These are phyloP conservation scores for Lophiotrema nucula DNA, from an alignment of 495 filamentous ascomycete genomes.

Conservation along the genomic window DNA sequence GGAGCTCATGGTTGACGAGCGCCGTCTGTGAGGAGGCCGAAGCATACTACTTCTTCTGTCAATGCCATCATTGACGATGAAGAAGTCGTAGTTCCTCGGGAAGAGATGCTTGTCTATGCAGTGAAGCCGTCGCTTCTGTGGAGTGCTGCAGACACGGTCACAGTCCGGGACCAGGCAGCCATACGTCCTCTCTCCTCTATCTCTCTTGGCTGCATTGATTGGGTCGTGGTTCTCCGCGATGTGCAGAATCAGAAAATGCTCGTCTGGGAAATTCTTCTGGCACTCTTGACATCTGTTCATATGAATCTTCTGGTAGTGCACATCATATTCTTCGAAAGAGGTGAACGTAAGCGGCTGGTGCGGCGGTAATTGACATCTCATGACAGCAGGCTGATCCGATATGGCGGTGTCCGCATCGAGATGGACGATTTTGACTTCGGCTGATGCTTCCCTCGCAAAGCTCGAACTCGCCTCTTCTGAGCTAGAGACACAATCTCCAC, in stretches of 20 bases:
- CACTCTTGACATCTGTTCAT: conserved; percentile 83
- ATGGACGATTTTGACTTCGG: conserved; percentile 29
- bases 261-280: conserved; percentile 55
- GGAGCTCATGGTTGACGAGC: not conserved
- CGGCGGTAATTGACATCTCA: conserved; percentile 78
- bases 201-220: conserved; percentile 65
- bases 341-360: conserved; percentile 70
- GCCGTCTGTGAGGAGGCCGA: conserved; percentile 48
- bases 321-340: conserved; percentile 79
- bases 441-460: not conserved
- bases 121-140: conserved; percentile 80
- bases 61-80: conserved; percentile 81
- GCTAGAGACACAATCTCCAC: conserved; percentile 48
- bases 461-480: conserved; percentile 18
- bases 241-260: conserved; percentile 72
- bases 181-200: conserved; percentile 87
- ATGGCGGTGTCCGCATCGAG: conserved; percentile 20
- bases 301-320: conserved; percentile 79
- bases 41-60: conserved; percentile 80
- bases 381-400: conserved; percentile 35
- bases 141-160: conserved; percentile 78
- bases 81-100: conserved; percentile 89
- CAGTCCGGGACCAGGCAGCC: conserved; percentile 87
- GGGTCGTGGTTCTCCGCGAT: conserved; percentile 92
- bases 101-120: conserved; percentile 94